A percentile compares a stretch with the other conserved stretches of the same genome.
Conservation (phyloP, 2,329 filamentous ascomycete species). For the Colletotrichum zoysiae region DNA sequence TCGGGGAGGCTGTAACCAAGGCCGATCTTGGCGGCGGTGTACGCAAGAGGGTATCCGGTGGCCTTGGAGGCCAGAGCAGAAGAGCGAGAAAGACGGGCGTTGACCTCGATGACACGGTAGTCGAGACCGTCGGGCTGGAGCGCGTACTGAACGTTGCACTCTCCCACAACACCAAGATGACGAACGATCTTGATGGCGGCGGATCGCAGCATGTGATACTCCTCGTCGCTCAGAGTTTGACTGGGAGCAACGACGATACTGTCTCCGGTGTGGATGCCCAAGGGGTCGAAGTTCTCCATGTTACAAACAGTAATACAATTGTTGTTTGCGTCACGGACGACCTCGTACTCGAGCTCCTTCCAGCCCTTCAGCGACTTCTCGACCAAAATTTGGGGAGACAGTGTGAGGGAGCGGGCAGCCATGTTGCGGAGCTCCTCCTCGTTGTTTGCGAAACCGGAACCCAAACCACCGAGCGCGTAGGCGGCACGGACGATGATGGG, state of each 20-base stretch:
- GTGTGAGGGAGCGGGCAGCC: constrained; percentile 89
- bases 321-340: constrained; percentile 95
- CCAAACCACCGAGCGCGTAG: constrained; percentile 94
- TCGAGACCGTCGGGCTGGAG: constrained; percentile 96
- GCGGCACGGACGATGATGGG: constrained; percentile 98
- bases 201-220: constrained; percentile 99
- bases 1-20: constrained; percentile 95
- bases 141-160: constrained; percentile 91
- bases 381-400: constrained; percentile 95
- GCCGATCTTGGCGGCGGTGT: constrained; percentile 98
- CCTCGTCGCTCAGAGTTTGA: constrained; percentile 97
- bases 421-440: constrained; percentile 93
- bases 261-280: constrained; percentile 98
- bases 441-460: constrained; percentile 95
- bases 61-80: constrained; percentile 98
- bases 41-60: constrained; percentile 96
- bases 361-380: constrained; percentile 99
- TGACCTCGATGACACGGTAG: constrained; percentile 99
- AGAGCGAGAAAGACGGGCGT: constrained; percentile 96
- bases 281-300: constrained; percentile 92
- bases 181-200: constrained; percentile 98
- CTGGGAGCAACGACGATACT: constrained; percentile 98
- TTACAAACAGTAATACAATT: constrained; percentile 73
- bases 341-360: constrained; percentile 99
- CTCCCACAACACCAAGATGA: constrained; percentile 95